Evolutionary conservation across 257 asterid genomes (phyloP), one percentile per base, ranked within the genome.

Genomic region (Prunella vulgaris): DNA sequence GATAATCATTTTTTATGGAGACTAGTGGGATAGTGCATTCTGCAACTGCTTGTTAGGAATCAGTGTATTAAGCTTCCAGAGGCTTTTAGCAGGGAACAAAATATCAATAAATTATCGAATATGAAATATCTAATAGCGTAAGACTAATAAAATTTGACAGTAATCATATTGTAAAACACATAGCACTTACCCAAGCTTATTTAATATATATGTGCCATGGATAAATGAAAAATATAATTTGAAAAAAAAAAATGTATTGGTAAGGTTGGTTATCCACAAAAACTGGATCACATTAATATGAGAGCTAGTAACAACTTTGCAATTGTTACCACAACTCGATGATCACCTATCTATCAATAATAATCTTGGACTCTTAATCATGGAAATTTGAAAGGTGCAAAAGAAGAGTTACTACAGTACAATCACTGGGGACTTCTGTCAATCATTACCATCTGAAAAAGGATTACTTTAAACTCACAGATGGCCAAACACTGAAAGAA

Each of bases 331-430:
- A 24, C 44, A 38, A 64, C 66, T 64, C 60, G 74, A 61, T 63
- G 57, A 69, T 59, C 42, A 61, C 18, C 57, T 51, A 57, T 56
- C 60, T 35, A 64, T 20, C 68, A 58, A 44, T 78, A 58, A 57
- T 30, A 66, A 42, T 42, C 46, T 38, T 7, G 18, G 51, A 42
- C 18, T 40, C 6, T 27, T 37, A 35, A 40, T 28, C 30, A 46
- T 15, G 24, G 18, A 60, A 57, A 63, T 48, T 42, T n/a, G 20
- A 68, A 40, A 52, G 27, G 49, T 15, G 28, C 25, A 58, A 67
- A 65, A 14, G 8, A 17, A 33, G 22, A 30, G 44, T 48, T 22
- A 10, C 67, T 46, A 25, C 21, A 52, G 18, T 46, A 25, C 21
- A 52, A 24, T 5, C 42, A 5, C 22, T 13, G 22, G 57, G 59